Base-by-base conservation (phyloP, 2,329 filamentous ascomycete genomes). In the Hortaea werneckii region DNA sequence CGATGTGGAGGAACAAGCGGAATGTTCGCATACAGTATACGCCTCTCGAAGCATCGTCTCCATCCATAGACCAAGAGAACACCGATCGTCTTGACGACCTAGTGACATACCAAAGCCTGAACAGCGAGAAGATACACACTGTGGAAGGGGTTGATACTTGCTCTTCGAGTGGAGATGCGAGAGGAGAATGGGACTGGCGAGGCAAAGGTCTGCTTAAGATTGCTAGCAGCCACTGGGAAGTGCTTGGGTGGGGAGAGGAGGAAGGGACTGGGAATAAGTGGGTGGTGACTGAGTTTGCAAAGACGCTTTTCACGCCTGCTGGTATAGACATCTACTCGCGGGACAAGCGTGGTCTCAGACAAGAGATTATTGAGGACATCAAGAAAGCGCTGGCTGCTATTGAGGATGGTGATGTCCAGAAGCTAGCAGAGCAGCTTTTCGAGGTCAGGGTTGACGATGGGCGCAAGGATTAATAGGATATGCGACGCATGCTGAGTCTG, bases 201-300 rank as follows among this genome's bases (percentile, higher is more conserved):
- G 87, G 87, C 6, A 85, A 80, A 58, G 84, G 86, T 6, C 78
- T 75, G 77, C 66, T 94, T 50, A 76, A 75, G 61, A 80, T 90
- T 54, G 83, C 85, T 27, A 76, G 72, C 11, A 82, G 78, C 39
- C 80, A 87, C 59, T 94, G 87, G 87, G 85, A 94, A 71, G 68
- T 92, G 2, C 65, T 94, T 12, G 86, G 83, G 3, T 89, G 79
- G 73, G 86, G 86, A 5, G 76, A 82, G 59, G 66, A 69, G 20
- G 61, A 66, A 43, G 50, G 42, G 6, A 54, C 46, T 8, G 53
- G 53, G 7, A 63, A 62, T 75, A 55, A 67, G 30, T 94, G 85
- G 85, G 79, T 78, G 1, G 85, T 94, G 10, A 94, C 85, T 4
- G 90, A 83, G 74, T 94, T 94, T 64, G 81, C 82, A 51, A 82